Base-by-base conservation (phyloP, 768 basidiomycete species). In the Lactifluus pinguis region DNA sequence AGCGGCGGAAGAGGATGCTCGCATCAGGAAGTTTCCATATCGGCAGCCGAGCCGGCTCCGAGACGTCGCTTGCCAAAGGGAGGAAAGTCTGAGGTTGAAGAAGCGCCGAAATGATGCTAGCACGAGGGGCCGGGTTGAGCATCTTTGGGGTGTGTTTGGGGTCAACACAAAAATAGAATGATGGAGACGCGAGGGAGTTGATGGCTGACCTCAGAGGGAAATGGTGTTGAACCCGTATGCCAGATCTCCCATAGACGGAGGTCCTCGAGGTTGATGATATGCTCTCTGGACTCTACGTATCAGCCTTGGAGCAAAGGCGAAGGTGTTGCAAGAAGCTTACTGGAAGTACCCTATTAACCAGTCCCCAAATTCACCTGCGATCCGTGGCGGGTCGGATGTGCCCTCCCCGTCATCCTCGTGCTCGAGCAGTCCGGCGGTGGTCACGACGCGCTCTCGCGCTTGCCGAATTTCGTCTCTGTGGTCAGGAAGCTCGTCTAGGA, bases 1-100 rank as follows among this genome's bases (percentile, higher is more conserved):
- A 93, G 21, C 89, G 79, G 50, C 75, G 75, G 74, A 92, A 89
- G 14, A 92, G 74, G 59, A 92, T 87, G 66, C 82, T 85, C 1
- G 82, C 85, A 66, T 93, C 91, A 0, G 89, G 85, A 45, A 87
- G 77, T 49, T 80, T 75, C 76, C 77, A 80, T 6, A 84, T 67
- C 2, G 71, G 65, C 25, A 54, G 41, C 14, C 55, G 55, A 19
- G 58, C 30, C 21, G 29, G 42, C 4, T 41, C 36, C 32, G 44
- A 9, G 48, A 49, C 45, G 17, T 59, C 44, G 7, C 13, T 30
- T 15, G 55, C n/a, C 21, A 9, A 13, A 8, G 55, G 61, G 36
- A 72, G 65, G 60, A 81, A 85, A 38, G 80, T 79, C 60, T 79
- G 73, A 5, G 88, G 85, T 57, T 81, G 75, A 30, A 85, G 68